Base-by-base conservation (phyloP, 1,284 basidiomycete genomes). In the Leucoagaricus sp. region DNA sequence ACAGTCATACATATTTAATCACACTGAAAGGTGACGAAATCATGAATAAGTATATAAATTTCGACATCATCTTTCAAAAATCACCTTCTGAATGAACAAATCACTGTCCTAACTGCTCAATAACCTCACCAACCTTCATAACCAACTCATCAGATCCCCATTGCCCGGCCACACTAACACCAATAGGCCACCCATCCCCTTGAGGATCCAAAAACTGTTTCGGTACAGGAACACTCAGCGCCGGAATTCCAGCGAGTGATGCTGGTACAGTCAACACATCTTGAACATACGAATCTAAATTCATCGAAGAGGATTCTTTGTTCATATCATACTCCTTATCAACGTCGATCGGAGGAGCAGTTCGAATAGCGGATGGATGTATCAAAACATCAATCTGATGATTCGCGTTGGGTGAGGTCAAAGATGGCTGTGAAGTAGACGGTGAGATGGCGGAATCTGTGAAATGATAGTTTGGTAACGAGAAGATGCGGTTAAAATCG, bases 231-330 rank as follows among this genome's bases (percentile, higher is more conserved):
- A 98, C 81, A 49, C 80, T 89, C 47, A 98, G 65, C 0, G 89
- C 90, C 0, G 96, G 95, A 25, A 98, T 64, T 0, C 96, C 95
- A 0, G 93, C 94, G 33, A 99, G 75, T 1, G 90, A 94, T 1
- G 94, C 94, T 0, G 95, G 93, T 0, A 96, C 93, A 0, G 94
- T 97, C 62, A 99, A 75, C 3, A 97, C 82, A 63, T 99, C 96
- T 67, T 98, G 96, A 10, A 93, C 83, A 68, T 98, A 99, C 42
- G 79, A 71, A 51, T 81, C 75, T 52, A 86, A 64, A 17, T 70
- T 69, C n/a, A n/a, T n/a, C n/a, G n/a, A n/a, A n/a, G n/a, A n/a
- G 0, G 66, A 59, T 44, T 19, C 48, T 34, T 28, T 19, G 3
- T 40, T n/a, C 4, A 21, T 15, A 38, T 36, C 29, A 3, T 25